Base-by-base conservation (phyloP, 1,139 yeast genomes). In the Debaryomyces fabryi region DNA sequence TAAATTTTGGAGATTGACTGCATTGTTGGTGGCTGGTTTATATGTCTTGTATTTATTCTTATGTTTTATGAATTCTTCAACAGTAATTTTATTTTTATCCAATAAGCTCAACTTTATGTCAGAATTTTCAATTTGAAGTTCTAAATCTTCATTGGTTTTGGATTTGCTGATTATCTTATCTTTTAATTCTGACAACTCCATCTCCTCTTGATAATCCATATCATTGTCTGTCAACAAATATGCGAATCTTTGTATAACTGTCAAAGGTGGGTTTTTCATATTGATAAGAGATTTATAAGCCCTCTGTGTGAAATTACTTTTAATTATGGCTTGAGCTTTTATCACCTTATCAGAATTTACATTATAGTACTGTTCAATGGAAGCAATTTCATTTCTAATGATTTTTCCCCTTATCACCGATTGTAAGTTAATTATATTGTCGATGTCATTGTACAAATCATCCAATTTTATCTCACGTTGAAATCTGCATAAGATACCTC, bases 81-180 rank as follows among this genome's bases (percentile, higher is more conserved):
- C 68, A 0, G 93, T 80, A 52, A 89, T 85, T 58, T 87, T 88
- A 65, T 89, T 88, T 61, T 86, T 88, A 53, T 86, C 88, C 45
- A 90, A 71, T 44, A 89, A 66, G 1, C 90, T 89, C 58, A 90
- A 84, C 59, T 89, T 91, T 56, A 88, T 79, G 60, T 92, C 97
- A 57, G 92, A 76, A 55, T 88, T 87, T 54, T 87, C 91, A 52
- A 92, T 82, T 52, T 84, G 86, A 44, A 78, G 79, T 62, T 89
- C 96, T 57, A 88, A 72, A 36, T 76, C 78, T 57, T 85, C 92
- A 57, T 88, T 88, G 25, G 74, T 71, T 45, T 78, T 78, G 7
- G 89, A 84, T 50, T 79, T 83, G 43, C 79, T 84, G 43, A 82
- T 76, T 36, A 89, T 86, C 33, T 78, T 72, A 52, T 88, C 92